These are phyloP conservation scores for Teratosphaeria destructans DNA, from an alignment of 2,329 filamentous ascomycete species.

Conservation along the genomic window DNA sequence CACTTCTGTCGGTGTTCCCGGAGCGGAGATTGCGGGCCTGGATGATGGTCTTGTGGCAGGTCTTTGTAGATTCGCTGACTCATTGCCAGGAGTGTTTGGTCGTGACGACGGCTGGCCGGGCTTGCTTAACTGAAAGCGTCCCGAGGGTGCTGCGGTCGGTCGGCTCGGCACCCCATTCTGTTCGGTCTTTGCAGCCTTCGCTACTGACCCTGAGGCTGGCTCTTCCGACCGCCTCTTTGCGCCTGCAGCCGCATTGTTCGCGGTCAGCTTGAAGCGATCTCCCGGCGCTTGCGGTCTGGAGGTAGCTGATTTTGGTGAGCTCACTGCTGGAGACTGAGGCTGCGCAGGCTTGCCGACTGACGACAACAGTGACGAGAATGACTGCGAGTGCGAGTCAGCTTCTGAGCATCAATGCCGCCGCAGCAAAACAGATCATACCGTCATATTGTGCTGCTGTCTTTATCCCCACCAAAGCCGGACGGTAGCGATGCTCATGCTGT, in stretches of 20 bases:
- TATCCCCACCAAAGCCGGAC: neutral
- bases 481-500: neutral
- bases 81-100: neutral
- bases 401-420: neutral
- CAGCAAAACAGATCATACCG: neutral
- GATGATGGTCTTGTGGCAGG: constrained; percentile 6
- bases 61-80: constrained; percentile 6
- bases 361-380: constrained; percentile 21
- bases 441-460: neutral
- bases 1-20: constrained; percentile 17
- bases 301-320: constrained; percentile 1
- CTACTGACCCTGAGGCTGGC: constrained; percentile 23
- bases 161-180: constrained; percentile 19
- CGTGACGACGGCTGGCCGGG: constrained; percentile 8
- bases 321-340: constrained; percentile 11
- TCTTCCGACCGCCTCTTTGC: constrained; percentile 28
- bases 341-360: constrained; percentile 16
- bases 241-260: constrained; percentile 19
- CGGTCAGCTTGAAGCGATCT: constrained; percentile 11
- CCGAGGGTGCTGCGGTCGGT: constrained; percentile 9
- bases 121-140: constrained; percentile 10
- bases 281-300: constrained; percentile 7
- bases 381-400: constrained; percentile 16
- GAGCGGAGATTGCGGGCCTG: constrained; percentile 6
- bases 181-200: constrained; percentile 23